A percentile compares a stretch with the other conserved stretches of the same genome.
Evolutionary conservation across 2,329 filamentous ascomycete species (phyloP).

Genomic region (Domatiomyces catenatus): DNA sequence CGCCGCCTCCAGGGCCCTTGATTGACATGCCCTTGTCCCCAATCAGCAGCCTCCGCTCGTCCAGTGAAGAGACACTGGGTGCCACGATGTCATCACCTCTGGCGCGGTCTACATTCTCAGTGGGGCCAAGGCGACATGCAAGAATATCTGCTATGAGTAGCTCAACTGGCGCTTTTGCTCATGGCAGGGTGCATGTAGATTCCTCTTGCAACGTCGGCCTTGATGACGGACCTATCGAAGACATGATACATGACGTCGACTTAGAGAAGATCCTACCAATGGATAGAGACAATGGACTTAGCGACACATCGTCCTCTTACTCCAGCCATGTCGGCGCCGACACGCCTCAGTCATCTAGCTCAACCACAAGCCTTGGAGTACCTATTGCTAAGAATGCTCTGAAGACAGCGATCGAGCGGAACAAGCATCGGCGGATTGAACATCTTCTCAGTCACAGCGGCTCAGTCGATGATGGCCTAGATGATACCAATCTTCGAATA

Average conservation of each 20-base stretch:
- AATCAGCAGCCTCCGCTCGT: neutral
- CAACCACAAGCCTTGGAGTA: constrained; percentile 30
- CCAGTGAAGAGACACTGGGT: neutral
- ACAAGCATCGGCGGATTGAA: constrained; percentile 42
- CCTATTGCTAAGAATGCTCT: constrained; percentile 35
- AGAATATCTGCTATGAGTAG: neutral
- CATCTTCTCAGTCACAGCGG: constrained; percentile 45
- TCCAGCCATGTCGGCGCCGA: constrained; percentile 35
- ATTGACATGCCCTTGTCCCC: neutral
- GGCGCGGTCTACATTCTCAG: neutral
- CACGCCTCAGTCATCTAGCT: constrained; percentile 33
- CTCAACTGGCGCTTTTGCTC: neutral
- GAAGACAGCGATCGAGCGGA: constrained; percentile 38
- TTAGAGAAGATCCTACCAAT: constrained; percentile 24
- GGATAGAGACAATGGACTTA: neutral
- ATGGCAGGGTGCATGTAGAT: neutral
- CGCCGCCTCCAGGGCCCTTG: neutral
- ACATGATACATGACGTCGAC: constrained; percentile 24
- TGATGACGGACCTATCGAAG: constrained; percentile 15
- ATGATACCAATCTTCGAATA: constrained; percentile 35
- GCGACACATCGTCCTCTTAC: constrained; percentile 19
- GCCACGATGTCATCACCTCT: neutral
- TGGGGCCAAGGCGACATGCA: neutral
- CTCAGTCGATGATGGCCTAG: constrained; percentile 34
- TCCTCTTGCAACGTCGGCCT: neutral